Percentiles rank a stretch among this genome's conserved stretches.
phyloP scores from a whole-genome alignment of 2,329 filamentous ascomycete genomes.

The Thielaviopsis punctulata region DNA sequence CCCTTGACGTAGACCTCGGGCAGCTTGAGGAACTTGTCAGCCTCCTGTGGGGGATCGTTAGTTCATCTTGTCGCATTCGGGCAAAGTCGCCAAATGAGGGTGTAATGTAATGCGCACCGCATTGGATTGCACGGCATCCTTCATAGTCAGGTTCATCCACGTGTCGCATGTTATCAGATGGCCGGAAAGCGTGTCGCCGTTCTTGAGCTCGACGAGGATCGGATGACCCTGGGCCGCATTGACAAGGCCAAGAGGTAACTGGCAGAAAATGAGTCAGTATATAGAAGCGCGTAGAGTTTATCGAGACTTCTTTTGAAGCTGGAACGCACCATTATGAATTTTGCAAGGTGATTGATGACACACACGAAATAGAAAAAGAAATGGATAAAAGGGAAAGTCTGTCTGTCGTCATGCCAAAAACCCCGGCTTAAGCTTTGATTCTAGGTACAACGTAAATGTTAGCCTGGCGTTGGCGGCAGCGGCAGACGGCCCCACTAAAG shows the following conservation, averaged over 20 bases:
- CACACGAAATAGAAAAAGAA: not conserved
- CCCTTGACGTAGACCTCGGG: constrained; percentile 92
- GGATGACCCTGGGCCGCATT: constrained; percentile 94
- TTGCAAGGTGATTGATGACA: not conserved
- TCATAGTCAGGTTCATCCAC: constrained; percentile 98
- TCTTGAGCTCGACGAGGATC: constrained; percentile 95
- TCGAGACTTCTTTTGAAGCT: no score
- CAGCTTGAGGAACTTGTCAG: constrained; percentile 81
- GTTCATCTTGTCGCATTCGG: constrained; percentile 5
- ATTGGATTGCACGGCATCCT: constrained; percentile 93
- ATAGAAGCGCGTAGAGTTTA: no score
- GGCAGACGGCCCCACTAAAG: constrained; percentile 8
- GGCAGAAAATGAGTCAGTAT: constrained; percentile 2
- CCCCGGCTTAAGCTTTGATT: no score
- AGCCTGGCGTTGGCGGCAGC: constrained; percentile 3
- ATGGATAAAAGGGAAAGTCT: not conserved
- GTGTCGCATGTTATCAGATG: constrained; percentile 94
- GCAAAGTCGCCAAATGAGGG: not conserved
- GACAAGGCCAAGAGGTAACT: constrained; percentile 65
- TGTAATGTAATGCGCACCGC: constrained; percentile 33
- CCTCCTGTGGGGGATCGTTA: constrained; percentile 43
- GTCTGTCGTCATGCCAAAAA: not conserved
- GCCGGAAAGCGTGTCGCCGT: constrained; percentile 91
- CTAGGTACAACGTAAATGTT: no score
- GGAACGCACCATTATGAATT: not conserved